Evolutionary conservation across 306 rosid species (phyloP).

Genomic region (Medicago truncatula): MtrunA17r5.0-ANR NC_053043.1:48072501-48073000

Average conservation of each 20-base stretch:
- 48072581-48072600: conserved; percentile 95
- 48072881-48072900: too few species aligned
- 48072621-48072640: conserved; percentile 95
- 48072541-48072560: conserved; percentile 7
- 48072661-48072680: not conserved
- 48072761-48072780: conserved; percentile 26
- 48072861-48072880: too few species aligned
- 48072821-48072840: too few species aligned
- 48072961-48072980: conserved; percentile 93
- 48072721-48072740: not conserved
- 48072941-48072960: conserved; percentile 87
- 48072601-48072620: conserved; percentile 90
- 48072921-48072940: conserved; percentile 57
- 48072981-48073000: conserved; percentile 90
- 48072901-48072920: not conserved
- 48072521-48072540: not conserved
- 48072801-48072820: not conserved
- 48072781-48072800: not conserved
- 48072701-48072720: not conserved
- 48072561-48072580: conserved; percentile 86
- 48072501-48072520: too few species aligned
- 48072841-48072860: too few species aligned
- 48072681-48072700: not conserved
- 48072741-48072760: conserved; percentile 76
- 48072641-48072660: conserved; percentile 86